phyloP scores from a whole-genome alignment of 169 alveolate genomes.

The Eimeria maxima region DNA sequence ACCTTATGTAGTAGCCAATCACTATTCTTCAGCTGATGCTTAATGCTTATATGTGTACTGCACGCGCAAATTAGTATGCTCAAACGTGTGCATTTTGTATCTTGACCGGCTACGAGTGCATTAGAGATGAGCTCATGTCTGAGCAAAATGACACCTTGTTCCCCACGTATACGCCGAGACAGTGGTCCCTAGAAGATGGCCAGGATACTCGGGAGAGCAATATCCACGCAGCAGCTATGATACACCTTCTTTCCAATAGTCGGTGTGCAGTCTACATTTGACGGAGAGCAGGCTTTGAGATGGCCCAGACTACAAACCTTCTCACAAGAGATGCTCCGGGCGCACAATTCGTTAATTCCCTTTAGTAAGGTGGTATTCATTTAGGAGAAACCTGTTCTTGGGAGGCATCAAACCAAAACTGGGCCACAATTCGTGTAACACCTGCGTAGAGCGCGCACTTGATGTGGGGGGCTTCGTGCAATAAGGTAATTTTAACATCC shows the following conservation, averaged over 20 bases:
- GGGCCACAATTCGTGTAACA: no score
- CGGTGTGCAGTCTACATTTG: neutral
- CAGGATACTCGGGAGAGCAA: neutral
- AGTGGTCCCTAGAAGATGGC: neutral
- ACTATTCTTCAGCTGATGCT: no score
- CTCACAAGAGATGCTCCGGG: neutral
- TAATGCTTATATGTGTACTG: neutral
- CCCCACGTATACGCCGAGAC: neutral
- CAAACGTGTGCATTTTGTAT: neutral
- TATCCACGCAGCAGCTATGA: neutral
- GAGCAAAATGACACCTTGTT: neutral
- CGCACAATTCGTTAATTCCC: neutral
- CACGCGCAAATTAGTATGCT: neutral
- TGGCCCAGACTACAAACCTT: neutral
- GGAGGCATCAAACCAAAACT: no score
- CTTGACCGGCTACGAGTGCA: neutral
- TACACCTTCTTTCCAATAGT: neutral
- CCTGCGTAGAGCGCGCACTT: no score
- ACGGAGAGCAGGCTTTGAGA: neutral
- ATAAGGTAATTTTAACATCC: no score
- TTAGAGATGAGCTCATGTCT: neutral
- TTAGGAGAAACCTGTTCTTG: no score
- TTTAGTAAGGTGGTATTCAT: no score
- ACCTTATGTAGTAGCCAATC: neutral
- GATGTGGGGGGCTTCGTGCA: no score